A percentile compares a stretch with the other conserved stretches of the same genome.
phyloP scores from a whole-genome alignment of 805 yeast species.

The Scheffersomyces lignosus region DNA sequence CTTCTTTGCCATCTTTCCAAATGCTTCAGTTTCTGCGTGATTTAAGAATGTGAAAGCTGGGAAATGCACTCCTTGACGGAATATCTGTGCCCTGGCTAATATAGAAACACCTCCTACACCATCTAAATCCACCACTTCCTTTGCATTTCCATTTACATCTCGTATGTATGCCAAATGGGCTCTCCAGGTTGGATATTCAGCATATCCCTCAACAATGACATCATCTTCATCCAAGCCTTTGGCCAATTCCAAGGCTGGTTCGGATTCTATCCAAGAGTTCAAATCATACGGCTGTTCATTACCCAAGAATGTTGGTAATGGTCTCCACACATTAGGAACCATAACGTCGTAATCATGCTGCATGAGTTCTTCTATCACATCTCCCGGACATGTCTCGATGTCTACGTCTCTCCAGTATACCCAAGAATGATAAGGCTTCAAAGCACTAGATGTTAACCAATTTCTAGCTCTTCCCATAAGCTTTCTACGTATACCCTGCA shows the following conservation, averaged over 20 bases:
- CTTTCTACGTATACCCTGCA: conserved; percentile 81
- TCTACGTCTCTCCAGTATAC: conserved; percentile 91
- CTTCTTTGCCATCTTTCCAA: conserved; percentile 74
- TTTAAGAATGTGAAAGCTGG: conserved; percentile 83
- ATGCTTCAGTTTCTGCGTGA: conserved; percentile 88
- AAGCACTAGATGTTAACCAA: conserved; percentile 73
- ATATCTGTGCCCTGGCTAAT: conserved; percentile 69
- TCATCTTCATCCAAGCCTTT: conserved; percentile 69
- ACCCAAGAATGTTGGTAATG: conserved; percentile 88
- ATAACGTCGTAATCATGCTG: conserved; percentile 65
- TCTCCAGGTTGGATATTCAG: conserved; percentile 84
- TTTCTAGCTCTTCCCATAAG: conserved; percentile 86
- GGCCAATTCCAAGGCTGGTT: conserved; percentile 70
- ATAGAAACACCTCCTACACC: conserved; percentile 90
- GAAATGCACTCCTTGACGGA: conserved; percentile 78
- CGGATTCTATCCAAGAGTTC: conserved; percentile 94
- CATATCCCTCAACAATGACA: conserved; percentile 86
- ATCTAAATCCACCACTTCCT: conserved; percentile 69
- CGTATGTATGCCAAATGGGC: conserved; percentile 76
- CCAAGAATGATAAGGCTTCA: conserved; percentile 86
- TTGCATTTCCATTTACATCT: conserved; percentile 56
- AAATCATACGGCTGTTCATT: conserved; percentile 90
- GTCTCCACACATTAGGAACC: conserved; percentile 95
- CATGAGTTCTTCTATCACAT: conserved; percentile 75
- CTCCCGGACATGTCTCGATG: conserved; percentile 78